These are phyloP conservation scores for Globisporangium takayamanum DNA, from an alignment of 352 stramenopile species.

Conservation along the genomic window DNA sequence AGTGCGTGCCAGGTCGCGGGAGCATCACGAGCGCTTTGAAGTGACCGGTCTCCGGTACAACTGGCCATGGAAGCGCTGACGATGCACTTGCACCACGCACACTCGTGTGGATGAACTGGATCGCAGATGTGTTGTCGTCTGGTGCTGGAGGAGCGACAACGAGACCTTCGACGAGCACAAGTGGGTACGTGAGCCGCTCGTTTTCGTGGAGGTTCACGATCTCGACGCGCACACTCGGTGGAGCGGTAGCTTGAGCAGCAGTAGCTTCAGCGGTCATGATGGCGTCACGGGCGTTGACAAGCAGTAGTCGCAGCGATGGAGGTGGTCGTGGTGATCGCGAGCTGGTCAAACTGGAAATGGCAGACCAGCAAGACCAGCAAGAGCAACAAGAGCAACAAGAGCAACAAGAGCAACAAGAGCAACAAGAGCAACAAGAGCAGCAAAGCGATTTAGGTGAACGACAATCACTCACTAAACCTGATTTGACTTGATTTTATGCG, in stretches of 20 bases:
- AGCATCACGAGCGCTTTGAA: constrained; percentile 68
- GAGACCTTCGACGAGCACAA: constrained; percentile 44
- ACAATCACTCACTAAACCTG: neutral
- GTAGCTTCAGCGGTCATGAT: no score
- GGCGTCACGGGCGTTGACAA: no score
- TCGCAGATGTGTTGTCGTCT: constrained; percentile 21
- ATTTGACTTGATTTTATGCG: neutral
- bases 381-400: no score
- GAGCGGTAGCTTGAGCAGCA: no score
- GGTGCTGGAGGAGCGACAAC: constrained; percentile 9
- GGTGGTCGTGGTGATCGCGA: no score
- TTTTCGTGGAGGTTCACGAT: constrained; percentile 83
- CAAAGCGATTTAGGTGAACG: neutral
- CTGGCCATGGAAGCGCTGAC: constrained; percentile 34
- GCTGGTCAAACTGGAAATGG: neutral
- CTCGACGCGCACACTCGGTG: constrained; percentile 24
- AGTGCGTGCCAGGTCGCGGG: constrained; percentile 32
- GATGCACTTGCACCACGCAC: neutral
- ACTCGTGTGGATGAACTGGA: neutral
- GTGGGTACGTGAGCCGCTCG: constrained; percentile 49
- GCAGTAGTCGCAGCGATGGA: neutral
- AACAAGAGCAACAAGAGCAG: no score
- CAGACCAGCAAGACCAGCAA: no score
- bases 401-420: no score
- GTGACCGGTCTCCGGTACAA: constrained; percentile 29